These are phyloP conservation scores for Trametes cubensis DNA, from an alignment of 768 basidiomycete species.

Conservation along the genomic window DNA sequence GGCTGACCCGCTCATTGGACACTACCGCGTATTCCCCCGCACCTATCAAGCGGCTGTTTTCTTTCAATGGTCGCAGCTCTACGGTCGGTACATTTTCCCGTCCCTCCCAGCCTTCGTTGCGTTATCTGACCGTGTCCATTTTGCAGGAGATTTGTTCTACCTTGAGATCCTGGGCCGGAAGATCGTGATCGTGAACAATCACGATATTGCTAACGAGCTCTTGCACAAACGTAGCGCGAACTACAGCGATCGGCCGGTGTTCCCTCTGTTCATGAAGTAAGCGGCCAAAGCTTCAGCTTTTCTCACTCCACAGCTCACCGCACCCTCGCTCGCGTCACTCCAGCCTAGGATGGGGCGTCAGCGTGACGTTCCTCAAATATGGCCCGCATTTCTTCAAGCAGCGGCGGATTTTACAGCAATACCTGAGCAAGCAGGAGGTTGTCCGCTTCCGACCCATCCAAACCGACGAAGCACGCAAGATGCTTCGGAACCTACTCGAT, in stretches of 20 bases:
- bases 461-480: conserved; percentile 19
- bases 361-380: conserved; percentile 24
- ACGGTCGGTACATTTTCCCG: conserved; percentile 31
- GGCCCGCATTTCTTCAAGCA: conserved; percentile 26
- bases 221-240: conserved; percentile 40
- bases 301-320: too few species aligned
- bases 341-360: conserved; percentile 27
- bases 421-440: conserved; percentile 22
- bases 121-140: neutral
- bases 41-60: conserved; percentile 34
- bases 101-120: neutral
- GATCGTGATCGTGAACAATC: conserved; percentile 39
- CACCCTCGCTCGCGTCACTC: too few species aligned
- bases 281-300: neutral
- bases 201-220: conserved; percentile 36
- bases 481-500: conserved; percentile 22
- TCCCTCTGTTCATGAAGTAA: conserved; percentile 29
- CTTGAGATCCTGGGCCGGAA: conserved; percentile 37
- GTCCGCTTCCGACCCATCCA: conserved; percentile 23
- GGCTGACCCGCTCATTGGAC: conserved; percentile 42
- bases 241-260: conserved; percentile 44
- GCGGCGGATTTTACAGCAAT: conserved; percentile 26
- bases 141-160: conserved; percentile 36
- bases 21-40: conserved; percentile 39
- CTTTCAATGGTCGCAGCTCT: conserved; percentile 37